These are phyloP conservation scores for Kockovaella imperatae DNA, from an alignment of 768 basidiomycete genomes.

Conservation along the genomic window DNA sequence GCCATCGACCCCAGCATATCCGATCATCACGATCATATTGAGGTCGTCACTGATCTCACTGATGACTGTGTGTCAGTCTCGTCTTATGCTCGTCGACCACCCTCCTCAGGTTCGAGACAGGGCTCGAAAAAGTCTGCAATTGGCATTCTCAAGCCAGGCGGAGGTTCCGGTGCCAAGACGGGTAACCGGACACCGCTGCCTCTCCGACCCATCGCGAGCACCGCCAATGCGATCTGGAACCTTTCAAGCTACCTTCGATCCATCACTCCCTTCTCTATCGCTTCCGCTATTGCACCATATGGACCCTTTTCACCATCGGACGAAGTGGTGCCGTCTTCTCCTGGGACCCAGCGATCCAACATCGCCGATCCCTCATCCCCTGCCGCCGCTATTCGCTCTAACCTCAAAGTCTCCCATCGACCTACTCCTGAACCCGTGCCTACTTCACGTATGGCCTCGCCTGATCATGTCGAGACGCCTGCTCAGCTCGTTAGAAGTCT, in stretches of 20 bases:
- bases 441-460: conserved; percentile 5
- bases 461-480: conserved; percentile 6
- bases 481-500: conserved; percentile 29
- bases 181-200: conserved; percentile 1
- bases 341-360: not conserved
- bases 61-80: conserved; percentile 21
- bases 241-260: conserved; percentile 24
- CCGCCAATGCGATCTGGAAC: conserved; percentile 29
- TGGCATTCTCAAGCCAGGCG: not conserved
- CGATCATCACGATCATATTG: conserved; percentile 19
- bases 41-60: conserved; percentile 20
- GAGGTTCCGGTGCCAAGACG: not conserved
- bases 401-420: no score
- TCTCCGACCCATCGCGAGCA: conserved; percentile 14
- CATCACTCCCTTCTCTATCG: conserved; percentile 28
- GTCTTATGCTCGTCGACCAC: conserved; percentile 13
- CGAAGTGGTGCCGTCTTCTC: no score
- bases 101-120: not conserved
- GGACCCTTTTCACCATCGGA: conserved; percentile 1
- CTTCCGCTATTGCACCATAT: conserved; percentile 15
- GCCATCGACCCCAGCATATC: conserved; percentile 21
- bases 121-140: no score
- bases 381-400: no score
- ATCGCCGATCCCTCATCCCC: not conserved
- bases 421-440: not conserved